Conservation (phyloP, 805 yeast genomes). For the Sugiyamaella chiloensis region DNA sequence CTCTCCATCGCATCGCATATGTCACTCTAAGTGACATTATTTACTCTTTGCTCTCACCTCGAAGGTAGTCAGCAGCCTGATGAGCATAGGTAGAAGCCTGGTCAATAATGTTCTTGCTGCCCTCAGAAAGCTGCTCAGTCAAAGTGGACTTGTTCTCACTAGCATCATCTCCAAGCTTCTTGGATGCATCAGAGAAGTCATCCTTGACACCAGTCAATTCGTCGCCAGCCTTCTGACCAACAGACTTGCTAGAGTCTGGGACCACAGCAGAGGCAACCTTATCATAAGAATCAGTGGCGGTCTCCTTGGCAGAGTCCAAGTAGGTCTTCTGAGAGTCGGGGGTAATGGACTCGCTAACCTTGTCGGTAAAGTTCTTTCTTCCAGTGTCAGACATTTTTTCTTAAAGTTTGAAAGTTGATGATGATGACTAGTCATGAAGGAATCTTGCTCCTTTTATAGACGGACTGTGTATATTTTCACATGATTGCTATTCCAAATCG, state of each 20-base stretch:
- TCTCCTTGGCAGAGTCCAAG: conserved; percentile 67
- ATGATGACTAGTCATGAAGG: background rate
- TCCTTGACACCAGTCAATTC: conserved; percentile 53
- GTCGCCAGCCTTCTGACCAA: conserved; percentile 67
- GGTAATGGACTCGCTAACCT: conserved; percentile 60
- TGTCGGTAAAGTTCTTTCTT: conserved; percentile 74
- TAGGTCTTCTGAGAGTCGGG: conserved; percentile 69
- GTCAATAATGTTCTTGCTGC: conserved; percentile 28
- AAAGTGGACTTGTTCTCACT: conserved; percentile 28
- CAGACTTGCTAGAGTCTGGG: conserved; percentile 67
- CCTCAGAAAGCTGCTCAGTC: conserved; percentile 19
- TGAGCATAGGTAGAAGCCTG: conserved; percentile 33
- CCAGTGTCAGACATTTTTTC: conserved; percentile 39
- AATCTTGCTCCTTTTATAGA: background rate
- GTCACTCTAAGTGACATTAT: background rate
- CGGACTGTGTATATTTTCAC: too few species aligned
- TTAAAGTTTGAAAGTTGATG: too few species aligned
- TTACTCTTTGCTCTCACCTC: conserved; percentile 8
- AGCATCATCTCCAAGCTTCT: conserved; percentile 40
- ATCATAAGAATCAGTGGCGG: conserved; percentile 64
- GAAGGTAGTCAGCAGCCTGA: conserved; percentile 33
- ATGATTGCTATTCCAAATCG: too few species aligned
- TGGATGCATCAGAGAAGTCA: conserved; percentile 51
- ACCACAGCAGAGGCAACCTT: conserved; percentile 53
- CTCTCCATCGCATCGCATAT: background rate